Evolutionary conservation across 805 yeast species (phyloP), one percentile per base, ranked within the genome.

Genomic region (Metschnikowia continentalis): DNA sequence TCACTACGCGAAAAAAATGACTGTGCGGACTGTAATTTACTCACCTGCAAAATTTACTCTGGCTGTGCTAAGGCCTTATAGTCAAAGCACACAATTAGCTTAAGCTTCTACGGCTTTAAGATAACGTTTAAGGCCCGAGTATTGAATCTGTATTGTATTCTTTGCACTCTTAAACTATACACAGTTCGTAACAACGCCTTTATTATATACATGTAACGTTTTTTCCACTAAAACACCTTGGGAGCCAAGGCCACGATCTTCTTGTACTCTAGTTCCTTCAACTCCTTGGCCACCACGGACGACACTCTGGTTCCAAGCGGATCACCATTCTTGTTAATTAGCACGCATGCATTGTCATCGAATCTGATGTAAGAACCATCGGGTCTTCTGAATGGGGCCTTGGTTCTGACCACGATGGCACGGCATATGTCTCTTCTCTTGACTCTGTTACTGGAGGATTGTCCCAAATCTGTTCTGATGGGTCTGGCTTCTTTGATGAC

Each of bases 261-360:
- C 72, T 83, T 85, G 69, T 80, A 90, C 53, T 90, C 86, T 72
- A 82, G 84, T 54, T 86, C 88, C 72, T 84, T 84, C 53, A 94
- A 77, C 68, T 92, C 97, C 68, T 88, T 87, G 22, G 97, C 96
- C 22, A 92, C 97, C 44, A 88, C 94, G 38, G 91, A 83, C 32
- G 87, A 78, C 54, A 94, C 88, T 79, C 98, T 87, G 23, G 97
- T 87, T 15, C 98, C 99, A 47, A 94, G 77, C 8, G 97, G 97
- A 64, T 94, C 99, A 30, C 88, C 86, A 63, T 84, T 87, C 71
- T 92, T 92, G 74, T 94, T 91, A 55, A 92, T 81, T 63, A 94
- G 78, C 33, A 94, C 98, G 73, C 98, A 91, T 1, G 99, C 99
- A 68, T 92, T 94, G 70, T 94, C 99, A 66, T 91, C 97, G 66